Base-by-base conservation (phyloP, 2,329 filamentous ascomycete species). In the Nigrograna mackinnonii region DNA sequence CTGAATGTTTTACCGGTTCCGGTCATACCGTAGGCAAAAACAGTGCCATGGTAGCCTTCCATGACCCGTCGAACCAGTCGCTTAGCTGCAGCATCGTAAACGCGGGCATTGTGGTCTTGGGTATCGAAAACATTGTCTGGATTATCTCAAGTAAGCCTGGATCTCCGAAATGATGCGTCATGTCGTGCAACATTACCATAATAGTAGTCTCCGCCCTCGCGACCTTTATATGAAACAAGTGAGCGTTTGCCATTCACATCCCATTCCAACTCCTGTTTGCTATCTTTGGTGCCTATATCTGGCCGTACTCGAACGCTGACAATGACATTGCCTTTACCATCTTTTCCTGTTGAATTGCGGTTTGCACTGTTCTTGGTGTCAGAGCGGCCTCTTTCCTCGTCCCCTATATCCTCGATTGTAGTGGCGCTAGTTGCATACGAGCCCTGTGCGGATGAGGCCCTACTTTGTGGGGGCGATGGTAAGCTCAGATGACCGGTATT, bases 21-120 rank as follows among this genome's bases (percentile, higher is more conserved):
- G 4, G 94, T 99, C 91, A 97, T 97, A 63, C 94, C 94, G 67
- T 99, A 99, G 14, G 92, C 92, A 67, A 99, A 97, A 18, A 99
- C 94, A 1, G 94, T 99, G 45, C 92, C 94, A 62, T 97, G 92
- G 67, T 97, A 99, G 31, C 94, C 94, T 74, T 99, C 94, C 94
- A 99, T 99, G 37, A 99, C 94, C 59, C 94, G 82, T 55, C 94
- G 87, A 35, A 99, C 94, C 38, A 99, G 78, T 49, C 94, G 87
- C 72, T 97, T 97, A 32, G 94, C 94, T 34, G 84, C 89, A 50
- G 92, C 85, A 70, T 99, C 94, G 67, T 99, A 99, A 7, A 99
- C 94, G 64, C 87, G 86, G 39, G 89, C 84, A 66, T 99, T 99
- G 66, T 96, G 89, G 65, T 99, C 92, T 64, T 95, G 84, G 14